Evolutionary conservation across 768 basidiomycete genomes (phyloP).

Genomic region (Termitomyces sp.): DNA sequence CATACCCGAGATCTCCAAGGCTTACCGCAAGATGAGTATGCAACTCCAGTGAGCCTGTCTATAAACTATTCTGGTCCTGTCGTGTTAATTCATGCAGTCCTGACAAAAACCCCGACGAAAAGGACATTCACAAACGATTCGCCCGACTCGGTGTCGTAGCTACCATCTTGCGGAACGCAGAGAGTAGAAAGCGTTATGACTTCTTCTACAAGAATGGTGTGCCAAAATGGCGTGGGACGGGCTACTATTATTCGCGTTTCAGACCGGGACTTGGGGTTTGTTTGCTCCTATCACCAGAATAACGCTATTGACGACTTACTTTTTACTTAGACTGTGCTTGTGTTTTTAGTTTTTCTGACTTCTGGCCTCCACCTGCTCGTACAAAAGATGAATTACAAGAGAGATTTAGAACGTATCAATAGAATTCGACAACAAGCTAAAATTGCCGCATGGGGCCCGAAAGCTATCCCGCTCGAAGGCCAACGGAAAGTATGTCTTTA

Average conservation of each 20-base stretch:
- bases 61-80: neutral
- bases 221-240: conserved; percentile 92
- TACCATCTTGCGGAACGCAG: conserved; percentile 72
- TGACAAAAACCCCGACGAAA: conserved; percentile 89
- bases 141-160: conserved; percentile 86
- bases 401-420: conserved; percentile 67
- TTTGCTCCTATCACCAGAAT: neutral
- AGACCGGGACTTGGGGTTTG: conserved; percentile 84
- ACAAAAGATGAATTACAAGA: conserved; percentile 70
- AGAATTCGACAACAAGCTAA: conserved; percentile 57
- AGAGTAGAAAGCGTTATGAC: conserved; percentile 80
- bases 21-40: conserved; percentile 90
- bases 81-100: conserved; percentile 48
- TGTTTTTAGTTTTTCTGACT: conserved; percentile 74
- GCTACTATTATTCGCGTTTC: conserved; percentile 95
- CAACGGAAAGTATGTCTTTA: conserved; percentile 56
- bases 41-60: conserved; percentile 69
- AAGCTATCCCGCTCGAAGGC: conserved; percentile 55
- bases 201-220: conserved; percentile 98
- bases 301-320: conserved; percentile 1
- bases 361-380: conserved; percentile 81
- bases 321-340: conserved; percentile 56
- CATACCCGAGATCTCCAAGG: conserved; percentile 75
- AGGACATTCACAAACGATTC: conserved; percentile 82
- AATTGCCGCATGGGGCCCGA: conserved; percentile 78